These are phyloP conservation scores for Lactarius hatsudake DNA, from an alignment of 768 basidiomycete genomes.

Conservation along the genomic window DNA sequence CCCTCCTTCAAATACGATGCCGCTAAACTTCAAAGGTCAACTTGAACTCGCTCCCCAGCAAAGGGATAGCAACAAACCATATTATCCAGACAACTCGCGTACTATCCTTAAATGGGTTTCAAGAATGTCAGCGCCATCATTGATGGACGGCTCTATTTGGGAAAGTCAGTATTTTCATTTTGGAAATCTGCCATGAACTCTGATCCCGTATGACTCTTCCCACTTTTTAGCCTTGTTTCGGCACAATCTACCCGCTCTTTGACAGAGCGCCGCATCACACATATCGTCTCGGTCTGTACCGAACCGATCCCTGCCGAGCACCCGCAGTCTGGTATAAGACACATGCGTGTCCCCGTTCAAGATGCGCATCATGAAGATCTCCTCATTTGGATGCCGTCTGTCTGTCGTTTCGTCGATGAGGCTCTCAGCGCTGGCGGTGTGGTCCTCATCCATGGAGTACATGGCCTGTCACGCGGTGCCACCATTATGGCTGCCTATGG, in stretches of 20 bases:
- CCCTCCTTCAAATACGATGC: slow-evolving; percentile 22
- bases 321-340: slow-evolving; percentile 63
- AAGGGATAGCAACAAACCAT: slow-evolving; percentile 5
- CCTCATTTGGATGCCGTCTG: slow-evolving; percentile 28
- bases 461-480: slow-evolving; percentile 28
- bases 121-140: slow-evolving; percentile 56
- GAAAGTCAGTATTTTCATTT: slow-evolving; percentile 56
- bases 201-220: neutral
- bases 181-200: slow-evolving; percentile 24
- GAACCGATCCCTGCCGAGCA: slow-evolving; percentile 66
- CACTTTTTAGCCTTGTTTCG: slow-evolving; percentile 50
- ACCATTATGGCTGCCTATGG: slow-evolving; percentile 29
- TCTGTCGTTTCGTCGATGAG: slow-evolving; percentile 29
- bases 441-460: slow-evolving; percentile 28
- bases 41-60: neutral
- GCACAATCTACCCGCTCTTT: slow-evolving; percentile 68
- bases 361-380: slow-evolving; percentile 26
- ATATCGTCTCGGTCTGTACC: slow-evolving; percentile 69
- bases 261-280: slow-evolving; percentile 68
- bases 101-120: slow-evolving; percentile 28
- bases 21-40: neutral
- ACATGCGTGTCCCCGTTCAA: slow-evolving; percentile 55
- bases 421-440: slow-evolving; percentile 27
- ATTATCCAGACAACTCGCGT: neutral
- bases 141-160: slow-evolving; percentile 63